Evolutionary conservation across 495 filamentous ascomycete species (phyloP).

Genomic region (Thozetella sp.): DNA sequence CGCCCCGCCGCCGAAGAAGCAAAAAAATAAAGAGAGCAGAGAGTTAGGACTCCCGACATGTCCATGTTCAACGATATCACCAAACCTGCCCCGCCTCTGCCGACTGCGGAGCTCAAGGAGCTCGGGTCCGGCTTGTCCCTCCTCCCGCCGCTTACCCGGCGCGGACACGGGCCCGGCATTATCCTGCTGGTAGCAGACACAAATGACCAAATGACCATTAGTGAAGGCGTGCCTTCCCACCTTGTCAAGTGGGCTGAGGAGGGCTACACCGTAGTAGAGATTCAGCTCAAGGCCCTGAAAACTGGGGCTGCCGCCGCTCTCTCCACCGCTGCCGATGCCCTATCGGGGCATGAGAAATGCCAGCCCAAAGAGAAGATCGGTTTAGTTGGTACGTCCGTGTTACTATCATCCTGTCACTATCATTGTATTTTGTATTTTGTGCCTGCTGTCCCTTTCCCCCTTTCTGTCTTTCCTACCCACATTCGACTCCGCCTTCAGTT

Average conservation of each 20-base stretch:
- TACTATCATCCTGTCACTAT: too few species aligned
- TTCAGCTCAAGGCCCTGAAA: slow-evolving; percentile 13
- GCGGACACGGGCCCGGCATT: background rate
- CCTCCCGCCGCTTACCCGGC: background rate
- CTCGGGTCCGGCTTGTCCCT: background rate
- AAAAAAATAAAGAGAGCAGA: too few species aligned
- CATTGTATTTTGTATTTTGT: too few species aligned
- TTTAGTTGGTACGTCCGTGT: background rate
- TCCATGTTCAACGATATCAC: background rate
- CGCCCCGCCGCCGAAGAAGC: too few species aligned
- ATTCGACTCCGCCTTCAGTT: too few species aligned
- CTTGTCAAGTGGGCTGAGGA: slow-evolving; percentile 62
- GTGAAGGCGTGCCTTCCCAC: slow-evolving; percentile 46
- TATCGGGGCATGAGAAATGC: slow-evolving; percentile 23
- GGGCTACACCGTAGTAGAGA: slow-evolving; percentile 52
- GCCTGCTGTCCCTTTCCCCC: background rate
- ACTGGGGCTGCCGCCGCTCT: slow-evolving; percentile 1
- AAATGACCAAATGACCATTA: slow-evolving; percentile 6
- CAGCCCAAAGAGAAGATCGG: background rate
- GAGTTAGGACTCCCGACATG: too few species aligned
- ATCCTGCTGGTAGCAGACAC: background rate
- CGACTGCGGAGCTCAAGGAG: background rate
- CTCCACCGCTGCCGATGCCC: slow-evolving; percentile 13
- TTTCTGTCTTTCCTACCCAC: background rate
- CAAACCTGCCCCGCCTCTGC: slow-evolving; percentile 1